Percentiles rank a stretch among this genome's conserved stretches.
Evolutionary conservation across 192 early-diverging fungal genomes (phyloP).

Genomic region (Linderina pennispora): DNA sequence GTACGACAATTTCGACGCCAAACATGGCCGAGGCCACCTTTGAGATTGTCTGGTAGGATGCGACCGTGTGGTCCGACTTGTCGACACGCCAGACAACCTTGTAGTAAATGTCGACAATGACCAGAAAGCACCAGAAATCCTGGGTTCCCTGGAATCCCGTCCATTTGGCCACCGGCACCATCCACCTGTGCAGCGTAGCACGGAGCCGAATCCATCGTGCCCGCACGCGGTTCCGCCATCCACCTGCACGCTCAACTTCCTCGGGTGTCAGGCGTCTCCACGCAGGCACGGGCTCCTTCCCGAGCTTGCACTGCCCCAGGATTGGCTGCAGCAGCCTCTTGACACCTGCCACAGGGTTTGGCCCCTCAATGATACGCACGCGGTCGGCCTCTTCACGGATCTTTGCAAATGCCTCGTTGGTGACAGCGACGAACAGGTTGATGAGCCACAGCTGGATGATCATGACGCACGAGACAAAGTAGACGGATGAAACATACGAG

Average conservation of each 20-base stretch:
- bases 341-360: not conserved
- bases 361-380: constrained; percentile 5
- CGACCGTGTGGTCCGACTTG: not conserved
- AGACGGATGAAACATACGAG: constrained; percentile 44
- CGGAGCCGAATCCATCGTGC: not conserved
- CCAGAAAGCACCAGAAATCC: not conserved
- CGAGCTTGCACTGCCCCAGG: not conserved
- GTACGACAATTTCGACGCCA: not conserved
- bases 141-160: not conserved
- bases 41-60: not conserved
- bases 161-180: not conserved
- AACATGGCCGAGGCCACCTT: not conserved
- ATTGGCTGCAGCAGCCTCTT: not conserved
- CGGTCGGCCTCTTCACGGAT: constrained; percentile 56
- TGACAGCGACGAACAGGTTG: constrained; percentile 61
- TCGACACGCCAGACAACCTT: not conserved
- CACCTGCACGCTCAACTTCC: not conserved
- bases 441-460: constrained; percentile 62
- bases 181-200: too few relatives aligned
- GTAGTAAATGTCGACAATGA: not conserved
- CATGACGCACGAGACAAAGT: constrained; percentile 51
- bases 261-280: not conserved
- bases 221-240: not conserved
- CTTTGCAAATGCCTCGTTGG: constrained; percentile 60
- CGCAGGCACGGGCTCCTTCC: not conserved